Percentiles rank a stretch among this genome's conserved stretches.
Conservation (phyloP, 2,329 filamentous ascomycete species). For the Didymellaceae sp. region DNA sequence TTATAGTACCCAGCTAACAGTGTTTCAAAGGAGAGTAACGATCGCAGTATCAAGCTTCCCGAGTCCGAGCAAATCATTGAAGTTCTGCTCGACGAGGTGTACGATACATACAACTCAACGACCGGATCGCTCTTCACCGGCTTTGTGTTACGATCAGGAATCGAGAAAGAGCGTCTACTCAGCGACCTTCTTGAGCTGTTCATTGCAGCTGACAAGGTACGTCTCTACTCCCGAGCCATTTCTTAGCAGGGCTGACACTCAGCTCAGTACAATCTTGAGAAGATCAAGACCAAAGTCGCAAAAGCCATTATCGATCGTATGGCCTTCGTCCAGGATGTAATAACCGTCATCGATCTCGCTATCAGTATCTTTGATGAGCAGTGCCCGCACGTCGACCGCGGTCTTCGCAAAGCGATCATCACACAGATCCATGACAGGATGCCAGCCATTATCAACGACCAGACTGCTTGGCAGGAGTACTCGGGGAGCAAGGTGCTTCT, state of each 20-base stretch:
- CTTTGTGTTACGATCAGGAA: slow-evolving; percentile 21
- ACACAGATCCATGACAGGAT: slow-evolving; percentile 17
- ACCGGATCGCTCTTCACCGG: slow-evolving; percentile 30
- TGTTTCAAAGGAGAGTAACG: slow-evolving; percentile 17
- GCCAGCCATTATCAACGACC: slow-evolving; percentile 17
- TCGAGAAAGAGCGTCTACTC: slow-evolving; percentile 24
- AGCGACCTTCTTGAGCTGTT: slow-evolving; percentile 23
- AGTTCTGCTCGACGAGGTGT: slow-evolving; percentile 27
- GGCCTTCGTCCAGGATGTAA: slow-evolving; percentile 19
- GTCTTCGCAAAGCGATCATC: slow-evolving; percentile 24
- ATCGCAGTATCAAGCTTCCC: slow-evolving; percentile 18
- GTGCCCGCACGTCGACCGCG: slow-evolving; percentile 21
- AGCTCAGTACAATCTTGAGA: slow-evolving; percentile 28
- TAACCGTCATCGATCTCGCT: slow-evolving; percentile 26
- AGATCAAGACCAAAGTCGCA: slow-evolving; percentile 21
- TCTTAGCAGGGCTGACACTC: background rate
- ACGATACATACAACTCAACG: slow-evolving; percentile 21
- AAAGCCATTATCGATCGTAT: slow-evolving; percentile 31
- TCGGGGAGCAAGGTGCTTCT: slow-evolving; percentile 18
- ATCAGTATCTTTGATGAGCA: slow-evolving; percentile 11
- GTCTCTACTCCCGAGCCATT: background rate
- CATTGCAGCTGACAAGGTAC: slow-evolving; percentile 33
- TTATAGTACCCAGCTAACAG: slow-evolving; percentile 1
- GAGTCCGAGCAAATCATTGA: slow-evolving; percentile 21
- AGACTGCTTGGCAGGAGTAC: slow-evolving; percentile 21